Conservation (phyloP, 371 early-diverging fungal species). For the Syncephalastrum contaminatum region DNA sequence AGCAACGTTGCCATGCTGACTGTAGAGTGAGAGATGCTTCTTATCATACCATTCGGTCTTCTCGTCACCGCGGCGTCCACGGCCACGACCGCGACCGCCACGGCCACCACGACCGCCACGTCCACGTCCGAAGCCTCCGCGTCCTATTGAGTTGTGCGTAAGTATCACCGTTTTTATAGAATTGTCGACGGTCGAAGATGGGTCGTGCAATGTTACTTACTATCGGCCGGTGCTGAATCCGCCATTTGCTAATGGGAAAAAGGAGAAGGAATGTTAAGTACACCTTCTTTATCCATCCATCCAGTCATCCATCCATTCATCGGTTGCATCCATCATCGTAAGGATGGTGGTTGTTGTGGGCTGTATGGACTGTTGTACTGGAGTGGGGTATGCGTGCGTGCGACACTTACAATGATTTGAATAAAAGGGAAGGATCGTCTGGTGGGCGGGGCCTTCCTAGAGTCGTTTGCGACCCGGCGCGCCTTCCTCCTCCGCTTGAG, state of each 20-base stretch:
- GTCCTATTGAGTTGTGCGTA: conserved; percentile 34
- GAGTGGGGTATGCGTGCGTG: too few species aligned
- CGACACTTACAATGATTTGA: too few species aligned
- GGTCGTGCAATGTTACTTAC: conserved; percentile 29
- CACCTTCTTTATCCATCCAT: conserved; percentile 6
- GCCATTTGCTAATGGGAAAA: conserved; percentile 58
- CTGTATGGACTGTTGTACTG: too few species aligned
- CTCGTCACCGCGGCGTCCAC: conserved; percentile 84
- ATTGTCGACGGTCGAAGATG: not conserved
- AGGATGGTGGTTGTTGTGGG: too few species aligned
- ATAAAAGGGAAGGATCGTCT: too few species aligned
- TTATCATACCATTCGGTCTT: conserved; percentile 76
- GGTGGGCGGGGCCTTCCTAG: too few species aligned
- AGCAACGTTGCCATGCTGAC: not conserved
- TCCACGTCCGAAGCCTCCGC: conserved; percentile 86
- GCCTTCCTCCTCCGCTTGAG: too few species aligned
- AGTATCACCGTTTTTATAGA: not conserved
- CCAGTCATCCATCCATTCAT: conserved; percentile 14
- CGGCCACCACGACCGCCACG: conserved; percentile 80
- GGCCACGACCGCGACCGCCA: conserved; percentile 76
- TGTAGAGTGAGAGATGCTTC: not conserved
- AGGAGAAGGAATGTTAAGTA: conserved; percentile 1
- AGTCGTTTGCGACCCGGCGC: too few species aligned
- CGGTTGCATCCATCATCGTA: conserved; percentile 6
- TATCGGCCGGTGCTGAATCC: conserved; percentile 80